Percentiles rank a stretch among this genome's conserved stretches.
Conservation (phyloP, 306 rosid species). For the Ceratonia siliqua region DNA sequence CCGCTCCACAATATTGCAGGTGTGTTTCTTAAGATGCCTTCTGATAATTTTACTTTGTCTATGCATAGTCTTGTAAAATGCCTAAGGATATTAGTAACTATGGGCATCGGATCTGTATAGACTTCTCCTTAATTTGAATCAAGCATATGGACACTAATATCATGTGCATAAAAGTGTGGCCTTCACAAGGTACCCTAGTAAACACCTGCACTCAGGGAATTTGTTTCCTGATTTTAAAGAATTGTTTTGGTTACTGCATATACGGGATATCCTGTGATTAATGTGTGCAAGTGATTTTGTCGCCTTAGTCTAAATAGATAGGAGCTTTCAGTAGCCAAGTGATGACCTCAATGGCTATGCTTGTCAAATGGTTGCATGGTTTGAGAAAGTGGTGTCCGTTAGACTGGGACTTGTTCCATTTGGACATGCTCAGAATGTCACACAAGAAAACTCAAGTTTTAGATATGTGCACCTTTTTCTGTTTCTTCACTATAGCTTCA, state of each 20-base stretch:
- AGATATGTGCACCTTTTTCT: slow-evolving; percentile 2
- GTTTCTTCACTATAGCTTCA: slow-evolving; percentile 1
- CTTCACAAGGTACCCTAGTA: slow-evolving; percentile 2
- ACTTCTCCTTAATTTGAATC: slow-evolving; percentile 27
- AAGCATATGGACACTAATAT: not conserved
- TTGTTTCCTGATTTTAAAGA: not conserved
- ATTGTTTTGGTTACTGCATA: not conserved
- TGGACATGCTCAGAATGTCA: not conserved
- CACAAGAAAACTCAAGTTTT: not conserved
- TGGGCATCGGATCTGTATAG: not conserved
- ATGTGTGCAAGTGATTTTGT: slow-evolving; percentile 12
- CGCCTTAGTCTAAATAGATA: slow-evolving; percentile 18
- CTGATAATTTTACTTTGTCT: slow-evolving; percentile 8
- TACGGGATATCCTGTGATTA: slow-evolving; percentile 9
- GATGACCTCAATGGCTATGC: not conserved
- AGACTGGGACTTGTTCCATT: not conserved
- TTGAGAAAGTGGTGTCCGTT: slow-evolving; percentile 7
- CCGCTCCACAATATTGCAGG: slow-evolving; percentile 90
- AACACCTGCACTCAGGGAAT: not conserved
- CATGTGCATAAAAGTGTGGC: not conserved
- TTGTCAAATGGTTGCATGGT: slow-evolving; percentile 6
- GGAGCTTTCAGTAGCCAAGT: slow-evolving; percentile 9
- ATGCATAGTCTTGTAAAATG: slow-evolving; percentile 6
- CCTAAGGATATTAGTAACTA: not conserved
- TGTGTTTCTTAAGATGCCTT: slow-evolving; percentile 39